Percentiles rank a stretch among this genome's conserved stretches.
Conservation (phyloP, 768 basidiomycete species). For the Trametes maxima region DNA sequence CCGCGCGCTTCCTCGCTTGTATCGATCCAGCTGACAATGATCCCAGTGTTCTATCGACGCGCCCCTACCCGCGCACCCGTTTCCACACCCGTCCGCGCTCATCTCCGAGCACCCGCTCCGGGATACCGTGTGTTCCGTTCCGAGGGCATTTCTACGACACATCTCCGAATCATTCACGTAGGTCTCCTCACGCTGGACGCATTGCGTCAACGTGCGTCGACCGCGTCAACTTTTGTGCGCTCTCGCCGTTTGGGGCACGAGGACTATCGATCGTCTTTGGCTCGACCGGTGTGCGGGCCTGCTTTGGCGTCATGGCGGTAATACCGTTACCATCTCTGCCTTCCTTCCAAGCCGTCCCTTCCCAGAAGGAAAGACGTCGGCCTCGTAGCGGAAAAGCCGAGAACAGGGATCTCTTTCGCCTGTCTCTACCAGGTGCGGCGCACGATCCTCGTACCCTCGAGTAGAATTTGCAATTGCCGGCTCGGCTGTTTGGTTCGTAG, state of each 20-base stretch:
- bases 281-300: constrained; percentile 10
- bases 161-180: neutral
- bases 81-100: neutral
- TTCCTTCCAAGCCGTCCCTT: neutral
- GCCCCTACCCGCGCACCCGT: too few relatives aligned
- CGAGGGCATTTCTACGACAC: constrained; percentile 7
- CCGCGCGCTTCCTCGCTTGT: neutral
- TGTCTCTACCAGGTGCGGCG: neutral
- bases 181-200: constrained; percentile 9
- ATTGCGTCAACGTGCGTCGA: constrained; percentile 9
- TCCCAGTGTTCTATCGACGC: neutral
- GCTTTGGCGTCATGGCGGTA: constrained; percentile 3
- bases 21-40: neutral
- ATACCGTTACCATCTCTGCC: neutral
- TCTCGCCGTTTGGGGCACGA: neutral
- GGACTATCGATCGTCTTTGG: constrained; percentile 4
- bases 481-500: neutral
- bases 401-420: neutral
- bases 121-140: constrained; percentile 15
- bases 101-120: constrained; percentile 20
- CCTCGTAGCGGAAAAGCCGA: neutral
- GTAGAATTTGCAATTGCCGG: neutral
- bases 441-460: neutral
- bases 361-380: constrained; percentile 11
- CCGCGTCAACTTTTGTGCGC: neutral